These are phyloP conservation scores for Diaporthe capsici DNA, from an alignment of 2,329 filamentous ascomycete species.

Conservation along the genomic window DNA sequence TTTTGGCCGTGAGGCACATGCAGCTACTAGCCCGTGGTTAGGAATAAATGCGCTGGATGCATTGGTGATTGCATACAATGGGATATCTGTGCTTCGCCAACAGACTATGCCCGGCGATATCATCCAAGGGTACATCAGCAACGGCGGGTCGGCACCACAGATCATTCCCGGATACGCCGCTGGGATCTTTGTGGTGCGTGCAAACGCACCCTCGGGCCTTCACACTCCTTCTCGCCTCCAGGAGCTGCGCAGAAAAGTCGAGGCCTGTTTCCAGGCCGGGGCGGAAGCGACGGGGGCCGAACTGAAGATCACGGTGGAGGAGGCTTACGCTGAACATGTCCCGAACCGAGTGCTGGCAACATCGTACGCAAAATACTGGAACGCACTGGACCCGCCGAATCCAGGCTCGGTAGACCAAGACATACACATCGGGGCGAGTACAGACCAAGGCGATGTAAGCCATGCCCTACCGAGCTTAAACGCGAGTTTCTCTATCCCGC, in stretches of 20 bases:
- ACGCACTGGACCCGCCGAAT: slow-evolving; percentile 53
- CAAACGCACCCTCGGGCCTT: slow-evolving; percentile 44
- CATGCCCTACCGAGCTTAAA: slow-evolving; percentile 70
- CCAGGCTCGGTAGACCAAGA: slow-evolving; percentile 9
- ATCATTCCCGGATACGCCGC: slow-evolving; percentile 67
- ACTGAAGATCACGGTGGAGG: slow-evolving; percentile 57
- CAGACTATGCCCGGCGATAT: slow-evolving; percentile 67
- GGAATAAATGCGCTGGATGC: slow-evolving; percentile 73
- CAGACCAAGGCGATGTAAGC: slow-evolving; percentile 72
- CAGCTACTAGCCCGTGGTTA: slow-evolving; percentile 69
- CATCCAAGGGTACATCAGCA: slow-evolving; percentile 65
- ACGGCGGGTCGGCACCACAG: slow-evolving; percentile 68
- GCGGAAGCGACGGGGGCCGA: slow-evolving; percentile 61
- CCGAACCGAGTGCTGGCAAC: slow-evolving; percentile 64
- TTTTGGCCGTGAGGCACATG: slow-evolving; percentile 68
- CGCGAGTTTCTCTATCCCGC: slow-evolving; percentile 64
- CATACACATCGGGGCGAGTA: slow-evolving; percentile 59
- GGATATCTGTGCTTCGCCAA: slow-evolving; percentile 66
- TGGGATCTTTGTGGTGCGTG: slow-evolving; percentile 60
- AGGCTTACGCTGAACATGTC: slow-evolving; percentile 68
- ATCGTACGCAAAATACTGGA: slow-evolving; percentile 62
- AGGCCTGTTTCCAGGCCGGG: slow-evolving; percentile 57
- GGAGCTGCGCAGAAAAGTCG: slow-evolving; percentile 57
- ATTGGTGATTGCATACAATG: slow-evolving; percentile 63
- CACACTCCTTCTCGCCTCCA: slow-evolving; percentile 55